Evolutionary conservation across 306 rosid genomes (phyloP), one percentile per base, ranked within the genome.

Genomic region (Cicer judaicum): DNA sequence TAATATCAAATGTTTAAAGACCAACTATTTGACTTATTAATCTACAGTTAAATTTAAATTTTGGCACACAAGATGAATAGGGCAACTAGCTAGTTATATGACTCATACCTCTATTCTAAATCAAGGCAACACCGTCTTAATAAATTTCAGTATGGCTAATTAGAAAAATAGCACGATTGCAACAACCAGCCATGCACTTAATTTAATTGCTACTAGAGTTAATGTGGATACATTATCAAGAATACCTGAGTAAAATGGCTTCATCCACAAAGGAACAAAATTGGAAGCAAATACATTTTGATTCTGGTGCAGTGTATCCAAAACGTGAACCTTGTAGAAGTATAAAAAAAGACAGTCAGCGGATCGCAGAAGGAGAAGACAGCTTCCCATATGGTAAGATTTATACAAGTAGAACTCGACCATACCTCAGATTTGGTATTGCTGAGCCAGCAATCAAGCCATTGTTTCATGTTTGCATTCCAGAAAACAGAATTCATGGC

Each of bases 391-490:
- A 64, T 53, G 61, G 29, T 8, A n/a, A 68, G 56, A 72, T 64
- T 52, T 79, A 11, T 36, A 21, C 49, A 39, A 19, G 56, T 41
- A 21, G 44, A 36, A 43, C 64, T 48, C 74, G 78, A 53, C 67
- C 70, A 44, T 69, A 84, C 89, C 87, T 86, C 80, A 60, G 79
- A 72, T 1, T 29, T 60, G 74, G 53, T 61, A 79, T 77, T 68
- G 62, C 46, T 66, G 68, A 92, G 89, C 97, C 96, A 92, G 80
- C 83, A 91, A 84, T 93, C 98, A 77, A 89, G 86, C 98, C 98
- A 94, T 43, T 91, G 96, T 24, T 87, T 86, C 87, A 40, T 88
- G 81, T 84, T 70, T 9, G 34, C 75, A 62, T 89, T 87, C 98
- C 97, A 90, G 85, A 94, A 90, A 80, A 94, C 73, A 68, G 88